A percentile compares a stretch with the other conserved stretches of the same genome.
Evolutionary conservation across 2,329 filamentous ascomycete genomes (phyloP).

Genomic region (Teratosphaeria pseudoeucalypti): DNA sequence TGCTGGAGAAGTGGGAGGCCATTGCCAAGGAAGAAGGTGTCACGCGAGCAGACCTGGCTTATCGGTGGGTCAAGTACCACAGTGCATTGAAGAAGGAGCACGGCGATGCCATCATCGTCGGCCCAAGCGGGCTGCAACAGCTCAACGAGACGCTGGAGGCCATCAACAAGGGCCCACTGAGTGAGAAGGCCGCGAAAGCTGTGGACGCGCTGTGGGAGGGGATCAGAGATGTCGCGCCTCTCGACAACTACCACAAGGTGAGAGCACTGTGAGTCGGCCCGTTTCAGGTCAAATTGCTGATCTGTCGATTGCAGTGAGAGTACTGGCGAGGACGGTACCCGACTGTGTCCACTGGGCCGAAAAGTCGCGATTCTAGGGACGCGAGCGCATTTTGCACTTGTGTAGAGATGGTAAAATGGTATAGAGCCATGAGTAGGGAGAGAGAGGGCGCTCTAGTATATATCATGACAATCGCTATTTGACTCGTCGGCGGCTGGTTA

Average conservation of each 20-base stretch:
- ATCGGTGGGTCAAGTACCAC: slow-evolving; percentile 34
- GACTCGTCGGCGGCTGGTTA: no score
- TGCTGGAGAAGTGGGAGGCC: slow-evolving; percentile 29
- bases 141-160: slow-evolving; percentile 23
- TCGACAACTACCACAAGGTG: slow-evolving; percentile 19
- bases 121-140: slow-evolving; percentile 25
- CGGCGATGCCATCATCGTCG: slow-evolving; percentile 34
- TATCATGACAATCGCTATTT: not conserved
- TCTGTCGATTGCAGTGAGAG: not conserved
- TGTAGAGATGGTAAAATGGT: no score
- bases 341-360: no score
- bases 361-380: no score
- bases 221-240: slow-evolving; percentile 26
- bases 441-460: no score
- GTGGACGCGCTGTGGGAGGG: slow-evolving; percentile 27
- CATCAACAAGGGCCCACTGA: slow-evolving; percentile 23
- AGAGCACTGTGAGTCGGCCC: not conserved
- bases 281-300: not conserved
- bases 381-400: no score
- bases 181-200: slow-evolving; percentile 19
- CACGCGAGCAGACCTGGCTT: slow-evolving; percentile 32
- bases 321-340: no score
- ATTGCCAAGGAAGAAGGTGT: slow-evolving; percentile 32
- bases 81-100: slow-evolving; percentile 27
- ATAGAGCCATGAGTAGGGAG: no score